Percentiles rank a stretch among this genome's conserved stretches.
Conservation (phyloP, 1,139 yeast species). For the Geotrichum aggregatum region DNA sequence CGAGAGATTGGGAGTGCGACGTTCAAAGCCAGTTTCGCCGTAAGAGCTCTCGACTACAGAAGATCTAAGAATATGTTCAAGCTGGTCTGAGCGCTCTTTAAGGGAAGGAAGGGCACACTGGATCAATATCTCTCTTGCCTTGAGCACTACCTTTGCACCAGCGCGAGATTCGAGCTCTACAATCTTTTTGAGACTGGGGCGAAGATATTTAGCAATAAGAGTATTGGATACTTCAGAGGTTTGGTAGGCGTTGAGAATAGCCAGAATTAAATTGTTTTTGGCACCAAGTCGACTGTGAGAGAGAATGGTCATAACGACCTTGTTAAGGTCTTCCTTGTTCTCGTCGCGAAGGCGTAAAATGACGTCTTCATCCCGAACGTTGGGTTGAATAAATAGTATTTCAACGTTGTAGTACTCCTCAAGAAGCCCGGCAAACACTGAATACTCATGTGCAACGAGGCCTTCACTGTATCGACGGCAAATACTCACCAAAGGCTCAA, state of each 20-base stretch:
- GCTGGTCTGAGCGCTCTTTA: conserved; percentile 92
- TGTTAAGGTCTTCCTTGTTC: conserved; percentile 66
- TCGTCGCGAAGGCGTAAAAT: conserved; percentile 83
- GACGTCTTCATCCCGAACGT: conserved; percentile 71
- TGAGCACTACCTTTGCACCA: conserved; percentile 90
- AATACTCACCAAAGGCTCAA: conserved; percentile 69
- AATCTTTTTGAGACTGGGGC: conserved; percentile 66
- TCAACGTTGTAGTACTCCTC: conserved; percentile 75
- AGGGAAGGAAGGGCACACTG: conserved; percentile 96
- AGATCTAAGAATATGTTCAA: conserved; percentile 89
- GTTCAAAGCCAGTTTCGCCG: conserved; percentile 70
- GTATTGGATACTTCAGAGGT: conserved; percentile 57
- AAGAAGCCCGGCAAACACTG: conserved; percentile 65
- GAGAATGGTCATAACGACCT: conserved; percentile 67
- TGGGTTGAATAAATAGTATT: conserved; percentile 67
- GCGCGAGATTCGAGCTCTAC: conserved; percentile 87
- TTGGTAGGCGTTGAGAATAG: conserved; percentile 69
- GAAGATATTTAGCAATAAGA: conserved; percentile 63
- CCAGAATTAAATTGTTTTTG: conserved; percentile 82
- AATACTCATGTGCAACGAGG: conserved; percentile 75
- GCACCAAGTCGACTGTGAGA: conserved; percentile 94
- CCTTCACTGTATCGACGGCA: conserved; percentile 72
- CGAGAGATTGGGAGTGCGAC: conserved; percentile 76
- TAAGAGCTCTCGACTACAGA: conserved; percentile 81
- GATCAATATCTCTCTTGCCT: conserved; percentile 91